Conservation (phyloP, 768 basidiomycete genomes). For the Suillus alpinus region DNA sequence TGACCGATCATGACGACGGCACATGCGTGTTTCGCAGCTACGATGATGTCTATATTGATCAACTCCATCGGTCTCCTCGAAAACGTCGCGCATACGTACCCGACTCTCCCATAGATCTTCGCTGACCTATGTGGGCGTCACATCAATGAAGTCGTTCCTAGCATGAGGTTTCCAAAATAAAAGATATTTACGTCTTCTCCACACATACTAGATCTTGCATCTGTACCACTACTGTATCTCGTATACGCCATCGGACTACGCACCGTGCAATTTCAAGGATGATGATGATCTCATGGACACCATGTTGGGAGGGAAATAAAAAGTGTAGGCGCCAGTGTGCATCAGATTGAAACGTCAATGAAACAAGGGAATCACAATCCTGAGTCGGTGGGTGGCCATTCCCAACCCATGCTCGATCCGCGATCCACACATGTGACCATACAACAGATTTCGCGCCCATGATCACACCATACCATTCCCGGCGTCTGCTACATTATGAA, state of each 20-base stretch:
- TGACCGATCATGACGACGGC: slow-evolving; percentile 49
- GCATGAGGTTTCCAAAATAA: background rate
- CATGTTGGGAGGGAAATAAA: background rate
- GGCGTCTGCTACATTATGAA: background rate
- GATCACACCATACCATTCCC: background rate
- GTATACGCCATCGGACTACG: background rate
- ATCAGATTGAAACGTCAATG: background rate
- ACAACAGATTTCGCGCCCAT: background rate
- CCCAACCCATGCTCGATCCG: background rate
- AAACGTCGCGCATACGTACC: slow-evolving; percentile 28
- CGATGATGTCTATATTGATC: slow-evolving; percentile 56
- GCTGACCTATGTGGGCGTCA: slow-evolving; percentile 9
- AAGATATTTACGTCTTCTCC: background rate
- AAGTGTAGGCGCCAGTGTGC: background rate
- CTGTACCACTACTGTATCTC: slow-evolving; percentile 1
- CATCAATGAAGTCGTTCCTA: background rate
- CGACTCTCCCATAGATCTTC: slow-evolving; percentile 21
- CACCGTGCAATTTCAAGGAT: background rate
- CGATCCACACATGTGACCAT: background rate
- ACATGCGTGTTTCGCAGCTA: slow-evolving; percentile 55
- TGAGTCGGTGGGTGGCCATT: background rate
- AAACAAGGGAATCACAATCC: background rate
- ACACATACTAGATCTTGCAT: background rate
- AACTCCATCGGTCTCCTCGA: slow-evolving; percentile 40
- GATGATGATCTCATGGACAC: background rate